Percentiles rank a stretch among this genome's conserved stretches.
phyloP scores from a whole-genome alignment of 176 grass and related monocot genomes.

The Avena sativa region DNA sequence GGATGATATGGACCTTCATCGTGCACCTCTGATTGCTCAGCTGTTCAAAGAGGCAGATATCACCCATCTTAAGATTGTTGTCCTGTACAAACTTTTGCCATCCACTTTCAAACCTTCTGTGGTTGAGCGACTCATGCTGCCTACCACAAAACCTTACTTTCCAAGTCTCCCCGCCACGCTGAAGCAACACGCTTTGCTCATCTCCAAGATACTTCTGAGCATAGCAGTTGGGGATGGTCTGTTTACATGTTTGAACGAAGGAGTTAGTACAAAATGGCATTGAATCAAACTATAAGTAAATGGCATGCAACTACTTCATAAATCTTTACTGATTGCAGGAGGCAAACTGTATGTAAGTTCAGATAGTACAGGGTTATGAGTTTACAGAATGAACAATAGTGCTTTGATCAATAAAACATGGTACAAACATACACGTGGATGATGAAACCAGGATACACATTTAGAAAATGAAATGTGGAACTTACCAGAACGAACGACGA shows the following conservation, averaged over 20 bases:
- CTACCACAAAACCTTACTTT: not conserved
- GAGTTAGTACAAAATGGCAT: not conserved
- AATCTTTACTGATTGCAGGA: not conserved
- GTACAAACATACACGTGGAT: not conserved
- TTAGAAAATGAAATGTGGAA: not conserved
- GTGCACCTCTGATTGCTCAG: not conserved
- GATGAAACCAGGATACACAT: not conserved
- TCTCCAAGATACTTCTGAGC: not conserved
- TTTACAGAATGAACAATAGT: not conserved
- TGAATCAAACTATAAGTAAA: not conserved
- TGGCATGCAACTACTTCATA: not conserved
- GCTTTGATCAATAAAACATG: not conserved
- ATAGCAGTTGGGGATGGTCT: not conserved
- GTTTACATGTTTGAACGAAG: not conserved
- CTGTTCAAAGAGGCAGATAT: conserved; percentile 9
- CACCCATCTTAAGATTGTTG: not conserved
- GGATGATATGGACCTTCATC: not conserved
- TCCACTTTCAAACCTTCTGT: not conserved
- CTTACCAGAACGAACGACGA: not conserved
- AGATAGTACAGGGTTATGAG: not conserved
- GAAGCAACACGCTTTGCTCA: not conserved
- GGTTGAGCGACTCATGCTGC: not conserved
- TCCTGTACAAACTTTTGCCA: not conserved
- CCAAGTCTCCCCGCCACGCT: not conserved
- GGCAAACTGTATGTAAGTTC: not conserved